phyloP scores from a whole-genome alignment of 352 stramenopile species.

The Globisporangium okanoganense region DNA sequence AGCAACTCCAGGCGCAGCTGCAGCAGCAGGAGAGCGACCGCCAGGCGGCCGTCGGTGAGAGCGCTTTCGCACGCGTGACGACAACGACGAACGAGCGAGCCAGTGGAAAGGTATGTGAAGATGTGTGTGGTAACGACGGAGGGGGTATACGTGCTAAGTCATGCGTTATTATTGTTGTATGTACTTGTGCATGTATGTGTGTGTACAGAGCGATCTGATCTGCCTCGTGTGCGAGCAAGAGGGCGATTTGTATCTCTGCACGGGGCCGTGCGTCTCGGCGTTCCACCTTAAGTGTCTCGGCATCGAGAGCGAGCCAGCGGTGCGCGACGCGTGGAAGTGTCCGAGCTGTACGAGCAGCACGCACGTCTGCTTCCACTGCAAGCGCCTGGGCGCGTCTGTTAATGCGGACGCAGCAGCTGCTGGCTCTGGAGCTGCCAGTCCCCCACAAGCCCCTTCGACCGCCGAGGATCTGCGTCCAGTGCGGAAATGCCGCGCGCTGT shows the following conservation, averaged over 20 bases:
- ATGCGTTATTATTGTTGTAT: not conserved
- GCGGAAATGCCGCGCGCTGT: constrained; percentile 75
- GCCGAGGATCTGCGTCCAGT: constrained; percentile 26
- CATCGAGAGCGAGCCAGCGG: not conserved
- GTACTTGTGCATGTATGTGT: not conserved
- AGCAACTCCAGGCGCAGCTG: constrained; percentile 54
- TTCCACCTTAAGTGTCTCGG: constrained; percentile 58
- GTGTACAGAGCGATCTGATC: constrained; percentile 45
- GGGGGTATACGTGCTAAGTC: not conserved
- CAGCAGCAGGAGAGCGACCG: constrained; percentile 25
- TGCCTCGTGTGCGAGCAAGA: constrained; percentile 68
- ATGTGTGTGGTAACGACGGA: not conserved
- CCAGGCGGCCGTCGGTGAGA: not conserved
- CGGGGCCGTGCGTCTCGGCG: constrained; percentile 66
- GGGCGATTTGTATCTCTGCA: constrained; percentile 46
- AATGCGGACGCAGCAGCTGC: constrained; percentile 7
- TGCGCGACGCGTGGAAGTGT: constrained; percentile 44
- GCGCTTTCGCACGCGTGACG: not conserved
- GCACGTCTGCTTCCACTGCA: constrained; percentile 84
- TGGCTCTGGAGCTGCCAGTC: not conserved
- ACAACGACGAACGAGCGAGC: not conserved
- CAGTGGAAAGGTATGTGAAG: not conserved
- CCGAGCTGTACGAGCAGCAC: constrained; percentile 44
- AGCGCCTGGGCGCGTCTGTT: constrained; percentile 37
- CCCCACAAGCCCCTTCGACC: not conserved